These are phyloP conservation scores for Mrakia blollopis DNA, from an alignment of 768 basidiomycete genomes.

Conservation along the genomic window DNA sequence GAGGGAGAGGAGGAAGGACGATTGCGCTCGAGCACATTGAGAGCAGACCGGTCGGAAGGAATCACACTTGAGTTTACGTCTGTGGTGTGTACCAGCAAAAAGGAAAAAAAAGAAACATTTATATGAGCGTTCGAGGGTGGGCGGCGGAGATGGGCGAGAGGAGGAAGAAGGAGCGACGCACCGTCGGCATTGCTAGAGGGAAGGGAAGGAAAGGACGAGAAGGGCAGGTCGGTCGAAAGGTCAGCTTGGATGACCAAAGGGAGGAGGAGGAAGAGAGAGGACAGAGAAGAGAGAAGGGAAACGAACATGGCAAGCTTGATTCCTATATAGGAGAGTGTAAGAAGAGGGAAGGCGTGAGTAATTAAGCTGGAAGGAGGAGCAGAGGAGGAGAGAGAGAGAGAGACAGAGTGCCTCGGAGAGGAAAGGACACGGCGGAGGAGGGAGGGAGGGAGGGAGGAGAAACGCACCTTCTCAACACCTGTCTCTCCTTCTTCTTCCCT, in stretches of 20 bases:
- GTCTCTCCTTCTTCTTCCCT: slow-evolving; percentile 4
- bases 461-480: neutral
- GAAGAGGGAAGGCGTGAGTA: neutral
- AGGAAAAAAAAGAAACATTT: neutral
- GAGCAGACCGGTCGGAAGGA: slow-evolving; percentile 21
- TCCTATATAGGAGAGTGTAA: neutral
- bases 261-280: neutral
- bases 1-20: slow-evolving; percentile 22
- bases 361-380: neutral
- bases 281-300: neutral
- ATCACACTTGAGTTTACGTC: slow-evolving; percentile 28
- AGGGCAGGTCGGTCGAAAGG: neutral
- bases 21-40: slow-evolving; percentile 17
- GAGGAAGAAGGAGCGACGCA: neutral
- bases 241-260: neutral
- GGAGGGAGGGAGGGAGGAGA: neutral
- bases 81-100: too few species aligned
- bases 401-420: too few species aligned
- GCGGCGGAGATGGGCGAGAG: neutral
- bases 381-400: neutral
- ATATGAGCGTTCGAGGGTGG: neutral
- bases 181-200: neutral
- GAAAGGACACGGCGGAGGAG: neutral
- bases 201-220: too few species aligned
- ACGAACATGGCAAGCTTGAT: neutral